Conservation (phyloP, 805 yeast genomes). For the Lipomyces mesembrius region DNA sequence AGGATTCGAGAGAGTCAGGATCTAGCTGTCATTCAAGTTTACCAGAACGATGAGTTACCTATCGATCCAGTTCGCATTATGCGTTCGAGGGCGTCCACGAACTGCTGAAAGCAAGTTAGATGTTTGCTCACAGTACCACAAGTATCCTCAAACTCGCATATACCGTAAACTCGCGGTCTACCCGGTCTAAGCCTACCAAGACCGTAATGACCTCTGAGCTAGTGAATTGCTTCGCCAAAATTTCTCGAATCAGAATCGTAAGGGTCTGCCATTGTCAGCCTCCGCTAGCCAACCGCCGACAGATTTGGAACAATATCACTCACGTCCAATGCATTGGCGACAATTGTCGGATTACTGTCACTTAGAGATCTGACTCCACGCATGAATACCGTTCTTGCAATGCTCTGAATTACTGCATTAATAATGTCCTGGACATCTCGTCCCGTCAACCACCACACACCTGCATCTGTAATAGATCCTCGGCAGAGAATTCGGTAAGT, state of each 20-base stretch:
- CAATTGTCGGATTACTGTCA: constrained; percentile 25
- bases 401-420: constrained; percentile 10
- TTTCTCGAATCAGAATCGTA: constrained; percentile 40
- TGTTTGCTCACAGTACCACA: not conserved
- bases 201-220: constrained; percentile 44
- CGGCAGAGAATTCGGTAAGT: constrained; percentile 29
- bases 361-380: constrained; percentile 39
- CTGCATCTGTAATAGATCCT: constrained; percentile 28
- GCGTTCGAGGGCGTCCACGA: constrained; percentile 41
- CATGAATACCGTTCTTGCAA: constrained; percentile 37
- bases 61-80: constrained; percentile 39
- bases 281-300: constrained; percentile 6
- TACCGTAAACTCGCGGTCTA: constrained; percentile 39
- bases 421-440: not conserved
- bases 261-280: constrained; percentile 36
- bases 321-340: constrained; percentile 32
- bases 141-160: not conserved
- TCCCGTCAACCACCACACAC: constrained; percentile 9
- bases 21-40: not conserved
- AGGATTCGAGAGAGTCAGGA: constrained; percentile 2
- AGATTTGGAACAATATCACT: not conserved
- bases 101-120: constrained; percentile 38
- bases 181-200: constrained; percentile 46
- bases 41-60: constrained; percentile 4
- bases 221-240: constrained; percentile 42